Evolutionary conservation across 768 basidiomycete genomes (phyloP).

Genomic region (Pulveroboletus ravenelii): DNA sequence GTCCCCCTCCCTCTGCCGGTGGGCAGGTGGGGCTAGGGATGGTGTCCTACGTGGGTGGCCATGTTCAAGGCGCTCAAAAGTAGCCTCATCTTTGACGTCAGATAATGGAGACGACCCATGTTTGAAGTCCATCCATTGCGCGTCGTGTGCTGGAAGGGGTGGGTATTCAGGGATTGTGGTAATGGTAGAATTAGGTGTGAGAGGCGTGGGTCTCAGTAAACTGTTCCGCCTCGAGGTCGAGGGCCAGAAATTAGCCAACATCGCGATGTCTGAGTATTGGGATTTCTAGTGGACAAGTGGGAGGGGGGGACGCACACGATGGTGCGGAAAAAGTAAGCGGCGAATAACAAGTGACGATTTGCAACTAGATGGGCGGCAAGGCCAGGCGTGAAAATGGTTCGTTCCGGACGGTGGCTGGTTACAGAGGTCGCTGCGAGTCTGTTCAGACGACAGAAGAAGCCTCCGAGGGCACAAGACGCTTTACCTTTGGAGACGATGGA

Average conservation of each 20-base stretch:
- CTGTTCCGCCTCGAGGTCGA: constrained; percentile 15
- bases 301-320: background rate
- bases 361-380: background rate
- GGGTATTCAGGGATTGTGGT: constrained; percentile 8
- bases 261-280: background rate
- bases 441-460: background rate
- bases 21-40: background rate
- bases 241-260: constrained; percentile 6
- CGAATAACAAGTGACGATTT: too few relatives aligned
- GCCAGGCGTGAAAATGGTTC: too few relatives aligned
- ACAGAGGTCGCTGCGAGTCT: background rate
- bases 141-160: constrained; percentile 4
- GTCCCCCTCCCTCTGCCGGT: constrained; percentile 8
- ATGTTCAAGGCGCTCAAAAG: constrained; percentile 14
- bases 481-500: background rate
- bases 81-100: constrained; percentile 16
- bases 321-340: background rate
- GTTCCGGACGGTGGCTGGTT: background rate
- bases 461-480: background rate
- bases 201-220: constrained; percentile 14
- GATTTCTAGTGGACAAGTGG: background rate
- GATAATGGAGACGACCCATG: constrained; percentile 12
- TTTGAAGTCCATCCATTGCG: constrained; percentile 23
- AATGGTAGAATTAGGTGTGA: constrained; percentile 22
- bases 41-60: constrained; percentile 9